These are phyloP conservation scores for Phoma herbarum DNA, from an alignment of 2,329 filamentous ascomycete species.

Conservation along the genomic window DNA sequence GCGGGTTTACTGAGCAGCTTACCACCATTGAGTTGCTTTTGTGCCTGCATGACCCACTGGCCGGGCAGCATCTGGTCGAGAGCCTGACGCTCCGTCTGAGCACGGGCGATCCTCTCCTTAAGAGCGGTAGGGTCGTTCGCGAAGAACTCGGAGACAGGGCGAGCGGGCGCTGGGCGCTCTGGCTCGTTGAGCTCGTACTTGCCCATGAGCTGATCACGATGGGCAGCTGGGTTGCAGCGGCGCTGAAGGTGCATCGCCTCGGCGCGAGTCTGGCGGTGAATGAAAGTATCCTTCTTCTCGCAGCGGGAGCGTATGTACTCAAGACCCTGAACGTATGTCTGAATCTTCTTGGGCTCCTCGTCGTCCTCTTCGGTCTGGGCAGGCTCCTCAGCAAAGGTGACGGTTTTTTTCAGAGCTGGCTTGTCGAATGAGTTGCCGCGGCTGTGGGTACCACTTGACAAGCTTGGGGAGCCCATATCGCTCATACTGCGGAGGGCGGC, in stretches of 20 bases:
- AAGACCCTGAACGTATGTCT: slow-evolving; percentile 89
- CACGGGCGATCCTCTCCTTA: slow-evolving; percentile 60
- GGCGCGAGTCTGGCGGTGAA: slow-evolving; percentile 84
- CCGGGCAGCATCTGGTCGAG: slow-evolving; percentile 71
- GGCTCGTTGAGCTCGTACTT: slow-evolving; percentile 77
- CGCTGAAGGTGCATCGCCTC: slow-evolving; percentile 88
- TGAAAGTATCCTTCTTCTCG: slow-evolving; percentile 76
- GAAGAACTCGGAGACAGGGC: slow-evolving; percentile 58
- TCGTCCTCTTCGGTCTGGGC: slow-evolving; percentile 37
- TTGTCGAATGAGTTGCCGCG: slow-evolving; percentile 50
- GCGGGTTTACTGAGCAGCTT: slow-evolving; percentile 64
- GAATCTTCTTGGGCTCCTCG: slow-evolving; percentile 61
- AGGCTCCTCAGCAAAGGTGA: slow-evolving; percentile 69
- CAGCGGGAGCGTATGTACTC: slow-evolving; percentile 74
- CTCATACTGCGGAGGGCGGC: slow-evolving; percentile 69
- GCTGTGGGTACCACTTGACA: slow-evolving; percentile 43
- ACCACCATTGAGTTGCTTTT: slow-evolving; percentile 68
- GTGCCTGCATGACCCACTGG: slow-evolving; percentile 70
- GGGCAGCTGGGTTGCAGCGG: slow-evolving; percentile 73
- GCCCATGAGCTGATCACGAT: slow-evolving; percentile 83
- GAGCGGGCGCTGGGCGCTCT: slow-evolving; percentile 53
- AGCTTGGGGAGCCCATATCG: slow-evolving; percentile 52
- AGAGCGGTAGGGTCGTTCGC: slow-evolving; percentile 68
- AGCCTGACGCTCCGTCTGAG: slow-evolving; percentile 82
- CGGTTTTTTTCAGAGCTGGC: slow-evolving; percentile 71